Base-by-base conservation (phyloP, 2,329 filamentous ascomycete genomes). In the Alternaria gaisen region DNA sequence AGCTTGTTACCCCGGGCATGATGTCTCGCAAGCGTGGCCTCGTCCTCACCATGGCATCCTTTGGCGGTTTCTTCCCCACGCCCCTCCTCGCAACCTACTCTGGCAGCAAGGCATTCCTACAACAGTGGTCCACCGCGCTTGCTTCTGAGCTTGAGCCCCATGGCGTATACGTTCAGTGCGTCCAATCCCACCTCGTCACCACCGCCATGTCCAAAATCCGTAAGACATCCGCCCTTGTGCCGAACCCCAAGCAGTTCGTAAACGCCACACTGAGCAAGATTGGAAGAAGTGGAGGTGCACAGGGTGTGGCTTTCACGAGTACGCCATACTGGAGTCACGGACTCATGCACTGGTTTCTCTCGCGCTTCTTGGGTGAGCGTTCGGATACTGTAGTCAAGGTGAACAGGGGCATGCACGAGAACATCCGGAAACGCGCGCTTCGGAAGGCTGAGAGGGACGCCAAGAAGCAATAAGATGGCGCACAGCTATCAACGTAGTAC, bases 151-250 rank as follows among this genome's bases (percentile, higher is more conserved):
- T 99, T 30, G 88, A 90, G 65, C 87, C 90, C 1, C 85, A 91
- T 71, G 91, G 92, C 58, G 88, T 99, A 41, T 90, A 93, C 66
- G 93, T 97, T n/a, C 90, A 98, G 80, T 87, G 98, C 50, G 90
- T 97, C 28, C 87, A 98, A 70, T 93, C 91, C 71, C 96, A 99
- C 79, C 88, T 99, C 48, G 92, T 99, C 72, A 97, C 93, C 5
- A 94, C 92, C 1, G 93, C 94, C 74, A 99, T 99, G 95, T 94
- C 91, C 81, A 99, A 99, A 86, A 88, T 99, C 71, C 90, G 92
- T 72, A 90, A 90, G 58, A 83, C 93, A 0, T 94, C 87, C 65
- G 80, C 89, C 46, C 83, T 93, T 58, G 91, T 98, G 46, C 95
- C 95, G 10, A 93, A 86, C 60, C 91, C 94, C 14, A 90, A 90